Evolutionary conservation across 805 yeast species (phyloP).

Genomic region (Lachancea quebecensis): DNA sequence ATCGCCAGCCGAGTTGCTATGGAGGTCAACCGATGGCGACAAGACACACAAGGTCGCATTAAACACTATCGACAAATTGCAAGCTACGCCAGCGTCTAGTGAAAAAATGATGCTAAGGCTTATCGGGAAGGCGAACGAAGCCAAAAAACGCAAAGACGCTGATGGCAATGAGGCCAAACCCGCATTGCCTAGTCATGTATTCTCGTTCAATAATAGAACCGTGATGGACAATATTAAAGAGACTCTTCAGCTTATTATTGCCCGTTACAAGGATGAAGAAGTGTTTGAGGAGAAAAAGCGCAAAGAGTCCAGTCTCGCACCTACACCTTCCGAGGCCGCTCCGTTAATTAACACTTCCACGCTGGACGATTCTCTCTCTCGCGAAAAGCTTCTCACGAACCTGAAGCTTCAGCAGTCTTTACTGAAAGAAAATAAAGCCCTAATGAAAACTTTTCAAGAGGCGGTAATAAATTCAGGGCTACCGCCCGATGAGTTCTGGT

Average conservation of each 20-base stretch:
- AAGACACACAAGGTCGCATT: constrained; percentile 36
- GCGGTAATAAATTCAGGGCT: constrained; percentile 75
- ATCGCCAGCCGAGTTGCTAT: constrained; percentile 46
- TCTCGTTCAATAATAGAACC: constrained; percentile 63
- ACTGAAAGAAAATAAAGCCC: constrained; percentile 56
- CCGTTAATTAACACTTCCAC: constrained; percentile 33
- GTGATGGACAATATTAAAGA: constrained; percentile 72
- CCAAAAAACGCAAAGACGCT: constrained; percentile 24
- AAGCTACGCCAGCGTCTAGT: constrained; percentile 61
- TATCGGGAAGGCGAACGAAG: constrained; percentile 36
- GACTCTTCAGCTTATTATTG: constrained; percentile 59
- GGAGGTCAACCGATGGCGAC: constrained; percentile 52
- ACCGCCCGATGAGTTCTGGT: constrained; percentile 82
- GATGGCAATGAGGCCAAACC: constrained; percentile 25
- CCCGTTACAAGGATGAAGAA: constrained; percentile 51
- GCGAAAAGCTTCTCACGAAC: constrained; percentile 57
- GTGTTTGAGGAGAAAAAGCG: constrained; percentile 36
- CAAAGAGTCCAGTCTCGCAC: constrained; percentile 13
- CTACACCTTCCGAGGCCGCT: constrained; percentile 19
- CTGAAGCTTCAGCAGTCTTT: constrained; percentile 72
- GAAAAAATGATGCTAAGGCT: constrained; percentile 63
- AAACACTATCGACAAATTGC: constrained; percentile 43
- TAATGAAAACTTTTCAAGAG: constrained; percentile 75
- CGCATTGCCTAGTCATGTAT: constrained; percentile 33
- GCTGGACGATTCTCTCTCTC: constrained; percentile 44